Evolutionary conservation across 2,329 filamentous ascomycete species (phyloP).

Genomic region (Thelonectria discophora): DNA sequence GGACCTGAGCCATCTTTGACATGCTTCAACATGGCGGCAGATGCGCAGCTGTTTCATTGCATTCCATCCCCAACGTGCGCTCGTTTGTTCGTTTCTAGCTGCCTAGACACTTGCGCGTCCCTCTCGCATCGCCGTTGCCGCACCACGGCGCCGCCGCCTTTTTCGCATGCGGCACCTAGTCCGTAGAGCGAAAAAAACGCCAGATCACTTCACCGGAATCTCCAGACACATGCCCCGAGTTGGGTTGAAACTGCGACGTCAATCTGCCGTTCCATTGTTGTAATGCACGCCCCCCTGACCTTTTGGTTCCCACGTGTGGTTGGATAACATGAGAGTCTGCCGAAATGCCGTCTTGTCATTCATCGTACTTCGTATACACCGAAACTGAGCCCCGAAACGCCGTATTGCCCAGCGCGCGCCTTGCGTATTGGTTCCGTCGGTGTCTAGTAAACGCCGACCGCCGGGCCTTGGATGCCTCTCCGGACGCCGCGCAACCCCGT

Average conservation of each 20-base stretch:
- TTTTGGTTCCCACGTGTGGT: conserved; percentile 5
- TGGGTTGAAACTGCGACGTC: conserved; percentile 1
- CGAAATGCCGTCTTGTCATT: conserved; percentile 10
- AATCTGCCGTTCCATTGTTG: background rate
- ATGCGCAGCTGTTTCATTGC: background rate
- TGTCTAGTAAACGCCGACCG: conserved; percentile 26
- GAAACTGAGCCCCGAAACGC: conserved; percentile 25
- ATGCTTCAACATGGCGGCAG: background rate
- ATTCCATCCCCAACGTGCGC: no score
- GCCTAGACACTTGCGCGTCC: conserved; percentile 18
- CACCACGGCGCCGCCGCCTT: conserved; percentile 2
- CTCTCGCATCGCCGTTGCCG: background rate
- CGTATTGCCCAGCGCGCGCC: conserved; percentile 13
- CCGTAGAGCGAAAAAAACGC: background rate
- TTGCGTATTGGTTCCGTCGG: conserved; percentile 4
- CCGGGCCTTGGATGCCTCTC: conserved; percentile 4
- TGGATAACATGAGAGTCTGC: conserved; percentile 1
- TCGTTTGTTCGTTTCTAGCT: background rate
- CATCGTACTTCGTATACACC: conserved; percentile 11
- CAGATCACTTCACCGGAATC: conserved; percentile 7
- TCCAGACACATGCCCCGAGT: conserved; percentile 3
- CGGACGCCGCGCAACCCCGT: background rate
- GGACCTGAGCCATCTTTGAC: no score
- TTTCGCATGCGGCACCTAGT: background rate
- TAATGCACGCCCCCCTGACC: conserved; percentile 3